Evolutionary conservation across 2,329 filamentous ascomycete genomes (phyloP).

Genomic region (Cryphonectria nitschkei): DNA sequence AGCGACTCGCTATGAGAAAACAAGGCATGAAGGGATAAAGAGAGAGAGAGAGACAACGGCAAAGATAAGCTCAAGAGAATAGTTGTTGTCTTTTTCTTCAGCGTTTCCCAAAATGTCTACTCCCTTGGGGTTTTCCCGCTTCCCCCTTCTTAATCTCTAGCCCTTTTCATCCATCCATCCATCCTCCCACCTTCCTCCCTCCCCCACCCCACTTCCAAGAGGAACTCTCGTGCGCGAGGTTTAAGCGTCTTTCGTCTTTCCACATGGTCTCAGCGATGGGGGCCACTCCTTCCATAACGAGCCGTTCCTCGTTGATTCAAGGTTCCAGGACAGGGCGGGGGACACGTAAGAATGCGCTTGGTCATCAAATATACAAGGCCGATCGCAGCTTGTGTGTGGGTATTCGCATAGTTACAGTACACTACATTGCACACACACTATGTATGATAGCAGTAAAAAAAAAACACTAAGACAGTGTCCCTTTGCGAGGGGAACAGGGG

Average conservation of each 20-base stretch:
- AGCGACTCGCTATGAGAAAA: not conserved
- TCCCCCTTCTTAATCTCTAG: not conserved
- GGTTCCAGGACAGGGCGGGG: conserved; percentile 1
- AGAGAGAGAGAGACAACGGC: too few relatives aligned
- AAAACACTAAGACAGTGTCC: too few relatives aligned
- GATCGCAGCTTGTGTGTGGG: conserved; percentile 1
- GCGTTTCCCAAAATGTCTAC: not conserved
- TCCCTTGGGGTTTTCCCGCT: not conserved
- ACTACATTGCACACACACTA: too few relatives aligned
- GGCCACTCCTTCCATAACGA: conserved; percentile 1
- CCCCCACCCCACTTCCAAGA: not conserved
- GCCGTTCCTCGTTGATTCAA: conserved; percentile 3
- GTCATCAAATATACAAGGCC: not conserved
- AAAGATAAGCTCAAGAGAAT: not conserved
- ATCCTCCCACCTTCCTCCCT: too few relatives aligned
- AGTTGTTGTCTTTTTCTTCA: not conserved
- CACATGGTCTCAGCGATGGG: not conserved
- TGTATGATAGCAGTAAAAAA: too few relatives aligned
- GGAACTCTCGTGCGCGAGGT: not conserved
- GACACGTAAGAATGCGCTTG: not conserved
- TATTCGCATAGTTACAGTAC: not conserved
- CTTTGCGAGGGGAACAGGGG: too few relatives aligned
- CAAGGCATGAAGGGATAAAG: not conserved
- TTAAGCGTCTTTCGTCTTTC: not conserved
- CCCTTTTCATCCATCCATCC: too few relatives aligned